Percentiles rank a stretch among this genome's conserved stretches.
Evolutionary conservation across 2,329 filamentous ascomycete species (phyloP).

Genomic region (Xylariales sp.): DNA sequence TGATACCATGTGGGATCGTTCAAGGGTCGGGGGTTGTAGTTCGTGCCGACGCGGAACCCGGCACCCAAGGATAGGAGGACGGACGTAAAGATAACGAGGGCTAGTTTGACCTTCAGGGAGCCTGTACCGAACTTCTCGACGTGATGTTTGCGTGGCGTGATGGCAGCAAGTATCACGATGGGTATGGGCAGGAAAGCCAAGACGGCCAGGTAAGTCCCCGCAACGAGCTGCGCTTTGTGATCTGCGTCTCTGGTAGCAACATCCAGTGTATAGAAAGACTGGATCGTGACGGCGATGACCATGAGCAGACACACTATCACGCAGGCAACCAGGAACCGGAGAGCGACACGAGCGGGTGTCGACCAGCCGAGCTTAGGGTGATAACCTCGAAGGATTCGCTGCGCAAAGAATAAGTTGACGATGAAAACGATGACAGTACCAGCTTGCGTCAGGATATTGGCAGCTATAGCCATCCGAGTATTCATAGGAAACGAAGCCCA

Average conservation of each 20-base stretch:
- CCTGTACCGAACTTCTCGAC: conserved; percentile 52
- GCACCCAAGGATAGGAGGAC: conserved; percentile 52
- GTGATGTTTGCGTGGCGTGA: conserved; percentile 24
- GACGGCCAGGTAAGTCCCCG: conserved; percentile 25
- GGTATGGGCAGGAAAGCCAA: conserved; percentile 31
- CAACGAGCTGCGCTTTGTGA: conserved; percentile 23
- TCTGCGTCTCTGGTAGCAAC: conserved; percentile 12
- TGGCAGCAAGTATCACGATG: conserved; percentile 1
- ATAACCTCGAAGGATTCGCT: conserved; percentile 32
- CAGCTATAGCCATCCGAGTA: conserved; percentile 27
- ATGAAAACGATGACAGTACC: conserved; percentile 31
- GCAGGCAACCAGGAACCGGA: conserved; percentile 23
- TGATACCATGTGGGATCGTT: conserved; percentile 52
- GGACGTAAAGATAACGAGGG: conserved; percentile 44
- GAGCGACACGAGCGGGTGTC: conserved; percentile 18
- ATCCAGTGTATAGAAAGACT: conserved; percentile 23
- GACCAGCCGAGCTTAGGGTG: conserved; percentile 34
- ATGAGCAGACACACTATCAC: conserved; percentile 24
- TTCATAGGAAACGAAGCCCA: conserved; percentile 26
- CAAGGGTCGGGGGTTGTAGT: conserved; percentile 36
- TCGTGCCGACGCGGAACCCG: conserved; percentile 49
- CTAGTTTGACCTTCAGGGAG: conserved; percentile 46
- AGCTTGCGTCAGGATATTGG: conserved; percentile 31
- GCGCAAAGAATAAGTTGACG: conserved; percentile 34
- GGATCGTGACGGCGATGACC: conserved; percentile 25